These are phyloP conservation scores for Penicillium psychrosexuale DNA, from an alignment of 2,329 filamentous ascomycete species.

Conservation along the genomic window DNA sequence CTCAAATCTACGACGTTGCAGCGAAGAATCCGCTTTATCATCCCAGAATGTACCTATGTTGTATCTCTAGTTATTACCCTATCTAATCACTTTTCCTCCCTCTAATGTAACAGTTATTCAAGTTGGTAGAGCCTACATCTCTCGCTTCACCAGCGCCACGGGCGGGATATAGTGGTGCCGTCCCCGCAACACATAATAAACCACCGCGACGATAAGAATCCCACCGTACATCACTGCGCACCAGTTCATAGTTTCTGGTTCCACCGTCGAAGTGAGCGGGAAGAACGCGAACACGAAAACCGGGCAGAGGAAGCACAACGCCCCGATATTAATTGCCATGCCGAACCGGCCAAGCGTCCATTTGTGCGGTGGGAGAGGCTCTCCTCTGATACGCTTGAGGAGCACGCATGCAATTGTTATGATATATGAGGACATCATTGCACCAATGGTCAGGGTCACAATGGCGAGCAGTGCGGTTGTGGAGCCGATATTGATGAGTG, in stretches of 20 bases:
- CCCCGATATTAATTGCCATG: conserved; percentile 35
- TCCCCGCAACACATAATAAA: conserved; percentile 36
- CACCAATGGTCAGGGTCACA: neutral
- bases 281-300: conserved; percentile 42
- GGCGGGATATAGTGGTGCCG: conserved; percentile 35
- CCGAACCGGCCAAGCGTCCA: conserved; percentile 37
- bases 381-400: conserved; percentile 30
- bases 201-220: conserved; percentile 35
- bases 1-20: neutral
- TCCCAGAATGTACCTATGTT: neutral
- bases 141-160: conserved; percentile 23
- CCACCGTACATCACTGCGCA: conserved; percentile 35
- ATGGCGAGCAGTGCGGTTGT: neutral
- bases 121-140: conserved; percentile 1
- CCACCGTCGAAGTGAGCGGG: conserved; percentile 28
- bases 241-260: conserved; percentile 42
- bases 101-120: neutral
- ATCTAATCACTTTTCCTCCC: neutral
- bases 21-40: neutral
- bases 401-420: conserved; percentile 29
- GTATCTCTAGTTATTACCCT: too few species aligned
- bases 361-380: conserved; percentile 32
- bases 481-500: conserved; percentile 1
- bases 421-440: conserved; percentile 2
- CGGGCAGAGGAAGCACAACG: conserved; percentile 32